A percentile compares a stretch with the other conserved stretches of the same genome.
Evolutionary conservation across 768 basidiomycete genomes (phyloP).

Genomic region (Pholiota conissans): DNA sequence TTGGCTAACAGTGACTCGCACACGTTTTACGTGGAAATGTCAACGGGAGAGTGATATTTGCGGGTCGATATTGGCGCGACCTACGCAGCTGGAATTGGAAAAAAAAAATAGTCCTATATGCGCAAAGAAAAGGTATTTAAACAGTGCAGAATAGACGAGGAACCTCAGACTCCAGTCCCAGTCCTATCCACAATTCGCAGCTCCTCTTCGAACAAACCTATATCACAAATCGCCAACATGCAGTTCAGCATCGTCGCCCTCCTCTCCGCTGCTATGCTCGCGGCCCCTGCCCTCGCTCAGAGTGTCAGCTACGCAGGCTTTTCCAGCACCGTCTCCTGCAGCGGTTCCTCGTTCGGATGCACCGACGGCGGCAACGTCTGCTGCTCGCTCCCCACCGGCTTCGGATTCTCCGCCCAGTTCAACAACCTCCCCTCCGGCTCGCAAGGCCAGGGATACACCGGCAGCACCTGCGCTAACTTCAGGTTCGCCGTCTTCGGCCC

Average conservation of each 20-base stretch:
- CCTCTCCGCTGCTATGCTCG: not conserved
- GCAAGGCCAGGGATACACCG: constrained; percentile 16
- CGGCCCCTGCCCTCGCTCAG: not conserved
- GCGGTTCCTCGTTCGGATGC: constrained; percentile 13
- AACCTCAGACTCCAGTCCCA: too few relatives aligned
- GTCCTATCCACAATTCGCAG: too few relatives aligned
- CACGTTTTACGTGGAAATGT: too few relatives aligned
- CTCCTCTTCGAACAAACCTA: too few relatives aligned
- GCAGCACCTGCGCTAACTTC: constrained; percentile 3
- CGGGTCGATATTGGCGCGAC: too few relatives aligned
- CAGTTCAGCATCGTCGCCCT: constrained; percentile 6
- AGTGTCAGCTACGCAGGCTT: constrained; percentile 9
- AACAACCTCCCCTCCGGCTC: constrained; percentile 10
- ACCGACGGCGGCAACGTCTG: constrained; percentile 12
- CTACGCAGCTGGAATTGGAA: too few relatives aligned
- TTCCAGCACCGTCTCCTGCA: constrained; percentile 12
- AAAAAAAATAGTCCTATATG: too few relatives aligned
- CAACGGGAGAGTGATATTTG: too few relatives aligned
- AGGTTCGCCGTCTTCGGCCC: constrained; percentile 11
- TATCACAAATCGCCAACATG: not conserved
- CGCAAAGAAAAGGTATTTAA: too few relatives aligned
- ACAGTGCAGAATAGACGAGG: too few relatives aligned
- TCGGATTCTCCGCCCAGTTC: constrained; percentile 17
- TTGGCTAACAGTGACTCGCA: too few relatives aligned
- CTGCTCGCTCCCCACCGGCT: constrained; percentile 16